Conservation (phyloP, 768 basidiomycete genomes). For the Kwoniella sp. region DNA sequence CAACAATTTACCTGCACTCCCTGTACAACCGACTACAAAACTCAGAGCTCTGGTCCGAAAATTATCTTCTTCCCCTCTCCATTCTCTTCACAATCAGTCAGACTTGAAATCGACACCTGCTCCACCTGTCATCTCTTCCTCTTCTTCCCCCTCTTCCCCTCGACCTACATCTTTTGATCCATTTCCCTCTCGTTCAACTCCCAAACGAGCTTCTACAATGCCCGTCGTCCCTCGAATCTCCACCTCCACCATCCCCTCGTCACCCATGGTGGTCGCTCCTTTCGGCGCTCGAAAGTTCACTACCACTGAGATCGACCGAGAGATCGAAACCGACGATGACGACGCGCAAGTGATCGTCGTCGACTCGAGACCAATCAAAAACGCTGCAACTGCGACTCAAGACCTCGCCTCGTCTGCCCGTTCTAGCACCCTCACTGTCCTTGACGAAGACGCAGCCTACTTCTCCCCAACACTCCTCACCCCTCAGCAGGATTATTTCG, state of each 20-base stretch:
- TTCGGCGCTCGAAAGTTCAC: background rate
- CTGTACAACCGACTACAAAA: constrained; percentile 8
- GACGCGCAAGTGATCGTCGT: background rate
- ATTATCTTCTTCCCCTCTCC: constrained; percentile 16
- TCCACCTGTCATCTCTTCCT: constrained; percentile 9
- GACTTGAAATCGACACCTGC: constrained; percentile 8
- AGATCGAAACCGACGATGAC: background rate
- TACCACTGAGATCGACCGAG: background rate
- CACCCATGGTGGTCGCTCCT: background rate
- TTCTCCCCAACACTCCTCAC: background rate
- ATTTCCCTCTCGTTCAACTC: constrained; percentile 1
- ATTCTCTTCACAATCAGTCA: constrained; percentile 4
- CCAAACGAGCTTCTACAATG: constrained; percentile 11
- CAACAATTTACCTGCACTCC: background rate
- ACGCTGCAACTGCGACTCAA: background rate
- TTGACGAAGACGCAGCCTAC: constrained; percentile 13
- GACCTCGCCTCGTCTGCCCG: constrained; percentile 4
- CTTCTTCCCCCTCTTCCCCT: constrained; percentile 1
- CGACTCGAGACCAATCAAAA: background rate
- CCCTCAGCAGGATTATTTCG: background rate
- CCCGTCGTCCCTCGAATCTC: constrained; percentile 1
- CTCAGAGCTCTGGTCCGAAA: constrained; percentile 7
- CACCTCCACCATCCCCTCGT: constrained; percentile 14
- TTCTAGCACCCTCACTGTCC: background rate
- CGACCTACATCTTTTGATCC: constrained; percentile 12